Evolutionary conservation across 257 asterid genomes (phyloP).

Genomic region (Buddleja alternifolia): DNA sequence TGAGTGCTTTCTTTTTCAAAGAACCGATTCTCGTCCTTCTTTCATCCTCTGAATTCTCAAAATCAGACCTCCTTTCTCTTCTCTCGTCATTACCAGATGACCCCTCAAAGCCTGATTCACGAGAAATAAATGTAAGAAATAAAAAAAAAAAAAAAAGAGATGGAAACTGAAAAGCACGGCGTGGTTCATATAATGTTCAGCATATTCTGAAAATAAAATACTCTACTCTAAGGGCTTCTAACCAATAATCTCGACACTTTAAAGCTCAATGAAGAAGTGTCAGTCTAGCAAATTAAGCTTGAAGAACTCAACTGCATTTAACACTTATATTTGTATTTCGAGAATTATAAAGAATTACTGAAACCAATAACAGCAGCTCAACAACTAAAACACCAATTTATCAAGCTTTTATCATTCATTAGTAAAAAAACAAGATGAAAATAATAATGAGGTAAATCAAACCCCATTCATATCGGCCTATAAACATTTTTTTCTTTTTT

Average conservation of each 20-base stretch:
- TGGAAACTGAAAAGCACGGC: conserved; percentile 11
- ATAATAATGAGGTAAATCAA: not conserved
- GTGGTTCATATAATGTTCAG: not conserved
- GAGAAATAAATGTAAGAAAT: conserved; percentile 17
- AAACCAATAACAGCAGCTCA: not conserved
- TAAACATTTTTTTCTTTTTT: not conserved
- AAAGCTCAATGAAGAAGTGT: conserved; percentile 11
- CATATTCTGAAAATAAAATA: not conserved
- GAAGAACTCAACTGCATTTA: not conserved
- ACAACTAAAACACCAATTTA: not conserved
- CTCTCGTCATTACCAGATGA: conserved; percentile 81
- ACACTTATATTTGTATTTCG: not conserved
- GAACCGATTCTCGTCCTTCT: conserved; percentile 75
- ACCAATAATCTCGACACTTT: conserved; percentile 1
- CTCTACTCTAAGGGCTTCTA: not conserved
- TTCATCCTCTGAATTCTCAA: conserved; percentile 88
- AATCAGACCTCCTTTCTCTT: conserved; percentile 84
- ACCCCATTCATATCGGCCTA: not conserved
- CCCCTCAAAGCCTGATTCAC: conserved; percentile 72
- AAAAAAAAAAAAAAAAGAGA: not conserved
- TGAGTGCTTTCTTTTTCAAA: conserved; percentile 80
- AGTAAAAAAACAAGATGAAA: not conserved
- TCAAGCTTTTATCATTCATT: not conserved
- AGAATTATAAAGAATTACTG: not conserved
- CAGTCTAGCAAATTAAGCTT: not conserved